These are phyloP conservation scores for Populus euphratica DNA, from an alignment of 345 rosid species.

Conservation along the genomic window DNA sequence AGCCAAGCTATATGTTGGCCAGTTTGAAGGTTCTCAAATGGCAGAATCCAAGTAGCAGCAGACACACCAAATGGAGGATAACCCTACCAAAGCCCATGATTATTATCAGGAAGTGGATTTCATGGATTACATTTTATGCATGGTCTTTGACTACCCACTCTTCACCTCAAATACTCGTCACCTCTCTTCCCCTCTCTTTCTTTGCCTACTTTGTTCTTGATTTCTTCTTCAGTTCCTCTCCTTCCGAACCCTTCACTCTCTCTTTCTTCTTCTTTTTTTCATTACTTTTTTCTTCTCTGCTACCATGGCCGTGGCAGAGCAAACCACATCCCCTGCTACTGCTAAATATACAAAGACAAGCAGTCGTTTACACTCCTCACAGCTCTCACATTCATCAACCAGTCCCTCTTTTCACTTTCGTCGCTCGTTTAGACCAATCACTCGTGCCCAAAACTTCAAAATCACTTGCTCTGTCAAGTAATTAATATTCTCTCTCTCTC, in stretches of 20 bases:
- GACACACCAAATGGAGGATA: neutral
- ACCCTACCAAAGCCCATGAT: neutral
- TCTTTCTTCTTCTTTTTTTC: neutral
- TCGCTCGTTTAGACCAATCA: conserved; percentile 38
- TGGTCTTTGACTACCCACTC: conserved; percentile 38
- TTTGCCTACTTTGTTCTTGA: conserved; percentile 1
- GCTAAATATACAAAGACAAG: conserved; percentile 32
- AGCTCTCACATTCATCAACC: conserved; percentile 46
- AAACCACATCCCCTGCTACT: conserved; percentile 34
- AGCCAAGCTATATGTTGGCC: neutral
- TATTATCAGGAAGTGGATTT: neutral
- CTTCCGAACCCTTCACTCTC: neutral
- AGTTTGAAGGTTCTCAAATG: neutral
- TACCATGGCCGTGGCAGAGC: conserved; percentile 71
- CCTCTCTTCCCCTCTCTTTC: neutral
- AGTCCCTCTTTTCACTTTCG: conserved; percentile 49
- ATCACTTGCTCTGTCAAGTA: conserved; percentile 81
- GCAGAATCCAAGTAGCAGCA: neutral
- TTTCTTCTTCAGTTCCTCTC: neutral
- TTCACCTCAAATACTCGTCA: conserved; percentile 12
- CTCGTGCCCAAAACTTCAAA: conserved; percentile 31
- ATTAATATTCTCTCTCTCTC: conserved; percentile 5
- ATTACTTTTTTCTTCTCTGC: neutral
- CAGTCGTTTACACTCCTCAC: conserved; percentile 44
- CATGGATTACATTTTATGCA: conserved; percentile 23